These are phyloP conservation scores for Aschersonia sp. DNA, from an alignment of 2,329 filamentous ascomycete genomes.

Conservation along the genomic window DNA sequence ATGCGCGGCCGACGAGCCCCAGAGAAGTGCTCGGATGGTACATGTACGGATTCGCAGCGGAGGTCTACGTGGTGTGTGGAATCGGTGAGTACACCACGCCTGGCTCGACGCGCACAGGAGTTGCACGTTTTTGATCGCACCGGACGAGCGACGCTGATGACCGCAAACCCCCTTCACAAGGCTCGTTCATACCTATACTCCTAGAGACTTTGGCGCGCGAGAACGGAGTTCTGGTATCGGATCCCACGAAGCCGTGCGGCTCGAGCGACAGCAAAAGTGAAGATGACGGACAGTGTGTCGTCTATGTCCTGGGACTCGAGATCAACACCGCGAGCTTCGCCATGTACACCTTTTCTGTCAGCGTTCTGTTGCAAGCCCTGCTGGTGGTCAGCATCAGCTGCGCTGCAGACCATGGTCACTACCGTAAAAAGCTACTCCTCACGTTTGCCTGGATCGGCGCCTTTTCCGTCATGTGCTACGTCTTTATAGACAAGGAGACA, in stretches of 20 bases:
- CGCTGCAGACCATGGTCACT: conserved; percentile 84
- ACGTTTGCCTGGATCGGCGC: conserved; percentile 75
- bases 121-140: too few relatives aligned
- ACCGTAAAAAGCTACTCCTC: conserved; percentile 77
- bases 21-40: conserved; percentile 93
- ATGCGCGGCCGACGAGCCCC: conserved; percentile 71
- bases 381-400: conserved; percentile 94
- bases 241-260: conserved; percentile 62
- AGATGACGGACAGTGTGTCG: conserved; percentile 58
- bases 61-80: conserved; percentile 83
- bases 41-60: conserved; percentile 87
- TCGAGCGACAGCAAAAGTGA: conserved; percentile 40
- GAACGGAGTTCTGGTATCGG: conserved; percentile 72
- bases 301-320: conserved; percentile 67
- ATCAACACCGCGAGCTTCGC: conserved; percentile 95
- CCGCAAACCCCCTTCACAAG: conserved; percentile 25
- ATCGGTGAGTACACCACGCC: conserved; percentile 38
- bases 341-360: conserved; percentile 95
- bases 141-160: conserved; percentile 1
- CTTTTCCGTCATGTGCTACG: conserved; percentile 73
- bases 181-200: conserved; percentile 89
- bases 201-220: conserved; percentile 88
- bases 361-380: conserved; percentile 76
- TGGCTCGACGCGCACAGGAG: too few relatives aligned
- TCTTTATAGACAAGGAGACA: conserved; percentile 58